Conservation (phyloP, 2,329 filamentous ascomycete species). For the Fusarium sp. region DNA sequence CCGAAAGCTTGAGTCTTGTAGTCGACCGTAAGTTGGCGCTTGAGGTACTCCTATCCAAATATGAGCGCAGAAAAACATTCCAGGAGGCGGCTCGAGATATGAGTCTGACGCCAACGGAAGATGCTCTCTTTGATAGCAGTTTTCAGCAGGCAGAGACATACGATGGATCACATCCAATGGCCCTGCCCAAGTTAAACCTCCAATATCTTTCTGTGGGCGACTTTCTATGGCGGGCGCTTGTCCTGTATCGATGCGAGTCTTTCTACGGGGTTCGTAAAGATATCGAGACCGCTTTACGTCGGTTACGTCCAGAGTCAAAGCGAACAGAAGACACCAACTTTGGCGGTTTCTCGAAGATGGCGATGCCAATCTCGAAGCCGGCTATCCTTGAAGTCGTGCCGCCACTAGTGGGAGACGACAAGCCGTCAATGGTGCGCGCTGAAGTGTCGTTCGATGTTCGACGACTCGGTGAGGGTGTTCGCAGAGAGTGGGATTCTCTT, state of each 20-base stretch:
- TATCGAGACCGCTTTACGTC: constrained; percentile 84
- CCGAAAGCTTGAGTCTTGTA: constrained; percentile 74
- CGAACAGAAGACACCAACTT: constrained; percentile 78
- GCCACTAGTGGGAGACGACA: constrained; percentile 83
- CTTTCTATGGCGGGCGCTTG: constrained; percentile 94
- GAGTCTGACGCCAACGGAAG: constrained; percentile 86
- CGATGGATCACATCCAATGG: constrained; percentile 86
- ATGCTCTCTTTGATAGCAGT: constrained; percentile 80
- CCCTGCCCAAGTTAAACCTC: constrained; percentile 93
- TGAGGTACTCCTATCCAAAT: constrained; percentile 79
- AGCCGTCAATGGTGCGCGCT: constrained; percentile 86
- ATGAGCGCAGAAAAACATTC: constrained; percentile 84
- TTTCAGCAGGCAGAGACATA: constrained; percentile 87
- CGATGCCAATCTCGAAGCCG: constrained; percentile 85
- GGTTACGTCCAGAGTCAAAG: constrained; percentile 77
- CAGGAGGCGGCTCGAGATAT: constrained; percentile 81
- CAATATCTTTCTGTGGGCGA: constrained; percentile 96
- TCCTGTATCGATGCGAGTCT: constrained; percentile 88
- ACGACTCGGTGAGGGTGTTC: constrained; percentile 79
- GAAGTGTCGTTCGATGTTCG: constrained; percentile 89
- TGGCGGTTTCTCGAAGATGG: constrained; percentile 91
- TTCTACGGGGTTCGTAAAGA: constrained; percentile 96
- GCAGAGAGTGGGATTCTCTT: constrained; percentile 90
- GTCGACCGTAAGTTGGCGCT: constrained; percentile 74
- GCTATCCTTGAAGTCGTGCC: constrained; percentile 89